phyloP scores from a whole-genome alignment of 495 filamentous ascomycete species.

The Trichocladium uniseriatum region DNA sequence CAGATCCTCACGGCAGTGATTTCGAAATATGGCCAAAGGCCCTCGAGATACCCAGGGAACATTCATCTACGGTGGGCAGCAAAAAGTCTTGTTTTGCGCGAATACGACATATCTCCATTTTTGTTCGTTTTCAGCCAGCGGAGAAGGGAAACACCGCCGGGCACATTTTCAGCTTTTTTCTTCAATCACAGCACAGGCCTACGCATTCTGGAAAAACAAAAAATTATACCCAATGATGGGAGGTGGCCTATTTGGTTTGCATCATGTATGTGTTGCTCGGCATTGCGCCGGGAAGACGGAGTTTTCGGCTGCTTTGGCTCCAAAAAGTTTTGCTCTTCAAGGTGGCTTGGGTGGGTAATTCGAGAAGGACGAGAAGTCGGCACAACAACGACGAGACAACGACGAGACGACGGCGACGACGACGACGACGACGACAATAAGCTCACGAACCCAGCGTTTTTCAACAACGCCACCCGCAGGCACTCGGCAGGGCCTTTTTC shows the following conservation, averaged over 20 bases:
- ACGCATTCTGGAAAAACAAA: neutral
- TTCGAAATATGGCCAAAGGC: slow-evolving; percentile 1
- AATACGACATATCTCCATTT: neutral
- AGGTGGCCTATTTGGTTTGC: neutral
- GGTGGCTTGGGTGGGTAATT: neutral
- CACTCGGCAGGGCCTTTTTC: neutral
- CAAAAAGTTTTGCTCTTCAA: slow-evolving; percentile 15
- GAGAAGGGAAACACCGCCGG: neutral
- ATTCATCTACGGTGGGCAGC: slow-evolving; percentile 10
- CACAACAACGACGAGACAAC: neutral
- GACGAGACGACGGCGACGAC: neutral
- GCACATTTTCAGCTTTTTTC: neutral
- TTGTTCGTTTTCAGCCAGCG: neutral
- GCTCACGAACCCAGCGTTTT: neutral
- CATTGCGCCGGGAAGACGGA: neutral
- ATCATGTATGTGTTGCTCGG: slow-evolving; percentile 2
- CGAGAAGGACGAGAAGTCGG: neutral
- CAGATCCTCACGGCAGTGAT: neutral
- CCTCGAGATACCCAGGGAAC: slow-evolving; percentile 13
- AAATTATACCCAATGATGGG: slow-evolving; percentile 6
- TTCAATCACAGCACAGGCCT: neutral
- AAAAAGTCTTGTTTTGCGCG: neutral
- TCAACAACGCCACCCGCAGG: neutral
- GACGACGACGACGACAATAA: neutral
- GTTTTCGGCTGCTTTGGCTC: neutral